Evolutionary conservation across 192 early-diverging fungal genomes (phyloP).

Genomic region (Backusella liffmaniae): DNA sequence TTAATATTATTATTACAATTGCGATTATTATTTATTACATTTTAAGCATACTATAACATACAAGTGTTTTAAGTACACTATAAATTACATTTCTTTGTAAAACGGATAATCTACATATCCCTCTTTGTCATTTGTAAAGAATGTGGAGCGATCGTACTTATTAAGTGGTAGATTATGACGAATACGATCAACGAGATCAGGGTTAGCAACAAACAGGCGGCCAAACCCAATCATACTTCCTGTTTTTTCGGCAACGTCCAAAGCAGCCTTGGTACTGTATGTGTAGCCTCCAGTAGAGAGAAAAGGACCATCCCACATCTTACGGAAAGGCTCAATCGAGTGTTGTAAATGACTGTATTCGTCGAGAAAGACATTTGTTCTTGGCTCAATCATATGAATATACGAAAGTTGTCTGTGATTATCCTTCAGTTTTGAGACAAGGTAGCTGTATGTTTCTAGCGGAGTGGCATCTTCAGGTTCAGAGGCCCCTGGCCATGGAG

Average conservation of each 20-base stretch:
- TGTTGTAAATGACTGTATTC: not conserved
- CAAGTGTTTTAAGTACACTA: too few species aligned
- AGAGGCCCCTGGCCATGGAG: slow-evolving; percentile 26
- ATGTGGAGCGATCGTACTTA: slow-evolving; percentile 23
- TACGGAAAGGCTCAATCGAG: slow-evolving; percentile 17
- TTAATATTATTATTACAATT: not conserved
- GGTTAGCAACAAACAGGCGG: slow-evolving; percentile 32
- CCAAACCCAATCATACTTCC: slow-evolving; percentile 30
- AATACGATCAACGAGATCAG: slow-evolving; percentile 29
- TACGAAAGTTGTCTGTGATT: slow-evolving; percentile 35
- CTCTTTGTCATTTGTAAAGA: slow-evolving; percentile 14
- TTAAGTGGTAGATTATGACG: slow-evolving; percentile 14
- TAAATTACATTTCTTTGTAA: not conserved
- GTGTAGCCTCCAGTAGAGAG: slow-evolving; percentile 24
- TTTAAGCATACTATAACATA: not conserved
- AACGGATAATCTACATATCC: slow-evolving; percentile 38
- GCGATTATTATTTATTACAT: not conserved
- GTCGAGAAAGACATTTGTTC: slow-evolving; percentile 49
- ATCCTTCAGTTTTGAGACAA: slow-evolving; percentile 22
- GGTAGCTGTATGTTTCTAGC: slow-evolving; percentile 22
- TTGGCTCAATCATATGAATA: slow-evolving; percentile 35
- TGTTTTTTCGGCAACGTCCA: slow-evolving; percentile 10
- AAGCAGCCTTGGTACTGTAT: slow-evolving; percentile 1
- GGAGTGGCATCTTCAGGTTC: slow-evolving; percentile 35
- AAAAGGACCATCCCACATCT: slow-evolving; percentile 25